Base-by-base conservation (phyloP, 1,139 yeast genomes). In the Protomyces inouyei region DNA sequence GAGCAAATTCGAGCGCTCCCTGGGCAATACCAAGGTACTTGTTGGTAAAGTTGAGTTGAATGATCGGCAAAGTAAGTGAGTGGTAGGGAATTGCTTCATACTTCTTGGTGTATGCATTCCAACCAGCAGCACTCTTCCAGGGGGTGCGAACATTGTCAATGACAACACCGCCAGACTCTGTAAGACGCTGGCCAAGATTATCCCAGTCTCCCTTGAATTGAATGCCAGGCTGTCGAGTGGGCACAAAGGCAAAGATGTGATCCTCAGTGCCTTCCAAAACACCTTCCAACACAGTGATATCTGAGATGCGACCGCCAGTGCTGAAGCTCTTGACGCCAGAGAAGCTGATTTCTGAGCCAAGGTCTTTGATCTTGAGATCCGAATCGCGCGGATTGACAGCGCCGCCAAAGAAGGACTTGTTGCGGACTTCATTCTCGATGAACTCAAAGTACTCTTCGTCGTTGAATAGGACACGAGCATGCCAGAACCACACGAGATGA, bases 131-230 rank as follows among this genome's bases (percentile, higher is more conserved):
- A 23, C 36, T 32, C 4, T n/a, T 21, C 54, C 54, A 52, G 2
- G 54, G 54, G 1, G 32, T 28, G 32, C 54, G 36, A 18, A 52
- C 54, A 32, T 52, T 32, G 14, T 52, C 36, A 12, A 52, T 52
- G 14, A 28, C 36, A 32, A 52, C 54, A 14, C 54, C 54, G 21
- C 54, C 54, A 28, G 54, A 52, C 21, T 52, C 54, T 1, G 54
- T 52, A 5, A 52, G 36, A 12, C 54, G 54, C 18, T 52, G 54
- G 8, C 54, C 54, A 5, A 52, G 36, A n/a, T 52, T 52, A 36
- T 52, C 36, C 54, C 54, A 52, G 36, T 52, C 54, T 2, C 54
- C 54, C 18, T 52, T 52, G 54, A 52, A 52, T 14, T 52, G 32
- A 16, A 52, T 52, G 37, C 54, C 54, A n/a, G 54, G 54, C 32